Base-by-base conservation (phyloP, 2,329 filamentous ascomycete genomes). In the Talaromyces sp. region DNA sequence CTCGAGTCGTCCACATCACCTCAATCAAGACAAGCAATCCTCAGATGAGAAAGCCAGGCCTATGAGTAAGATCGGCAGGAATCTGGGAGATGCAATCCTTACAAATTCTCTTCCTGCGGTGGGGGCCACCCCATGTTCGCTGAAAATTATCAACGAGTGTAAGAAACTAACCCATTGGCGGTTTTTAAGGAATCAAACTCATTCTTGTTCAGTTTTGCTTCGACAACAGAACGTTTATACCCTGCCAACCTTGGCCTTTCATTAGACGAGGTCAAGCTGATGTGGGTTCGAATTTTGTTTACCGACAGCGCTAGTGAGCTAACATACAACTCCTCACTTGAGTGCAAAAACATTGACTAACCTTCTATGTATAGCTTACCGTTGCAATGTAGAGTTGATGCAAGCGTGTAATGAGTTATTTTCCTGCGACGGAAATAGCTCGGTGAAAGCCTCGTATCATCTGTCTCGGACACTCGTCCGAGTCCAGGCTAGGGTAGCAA, bases 111-210 rank as follows among this genome's bases (percentile, higher is more conserved):
- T 54, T 43, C 59, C 59, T 50, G 27, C 43, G 13, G 24, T 61
- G 55, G 35, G 57, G 11, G n/a, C 41, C 19, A 58, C 55, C 9
- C 11, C 49, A 6, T 56, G 38, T 43, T 35, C 59, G 7, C 49
- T 61, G 29, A 43, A 54, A 24, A 50, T 58, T 19, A 54, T 61
- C 10, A 57, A 61, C 31, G n/a, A 61, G 51, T 56, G 59, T 58
- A 19, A 38, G 58, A 19, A 35, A 53, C 6, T 24, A 6, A 11
- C 5, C 11, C 26, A 29, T n/a, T 32, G 4, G 27, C 10, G 7
- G 10, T 27, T 31, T 35, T 17, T 27, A 24, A 55, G 11, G 24
- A 10, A 50, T 24, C 38, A 50, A 24, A 61, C 11, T 3, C n/a
- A 32, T 10, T 26, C 13, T 14, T 8, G n/a, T 32, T 9, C 26